Evolutionary conservation across 108 stramenopile genomes (phyloP), one percentile per base, ranked within the genome.

Genomic region (Skeletonema tropicum): DNA sequence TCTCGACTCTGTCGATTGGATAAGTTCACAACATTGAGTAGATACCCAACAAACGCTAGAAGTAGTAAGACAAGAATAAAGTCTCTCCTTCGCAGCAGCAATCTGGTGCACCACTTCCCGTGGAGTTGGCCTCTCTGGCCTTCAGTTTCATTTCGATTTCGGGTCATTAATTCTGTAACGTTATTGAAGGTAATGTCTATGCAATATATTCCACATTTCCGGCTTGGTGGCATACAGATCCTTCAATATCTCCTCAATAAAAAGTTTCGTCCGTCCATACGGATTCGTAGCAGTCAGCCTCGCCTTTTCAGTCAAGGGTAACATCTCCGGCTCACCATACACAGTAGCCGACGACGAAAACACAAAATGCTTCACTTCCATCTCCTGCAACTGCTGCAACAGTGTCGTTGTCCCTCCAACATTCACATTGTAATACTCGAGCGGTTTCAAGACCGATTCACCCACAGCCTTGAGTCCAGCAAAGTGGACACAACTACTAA

Each of bases 301-400:
- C 17, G 94, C 88, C 17, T 71, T 48, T 87, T 99, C 99, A 29
- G 49, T 67, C 46, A 99, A 76, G 14, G 99, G 98, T 17, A 97
- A 66, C 70, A 86, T 74, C 65, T 96, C 96, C 21, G 97, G 95
- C 55, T 96, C 94, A 19, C 99, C 99, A 75, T 99, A 99, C 14
- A 99, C 99, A 1, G 99, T 99, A 10, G 99, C 99, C 0, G 92
- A 94, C 10, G 93, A 94, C 2, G 97, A 98, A 85, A 99, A 99
- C 3, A 99, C 98, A 68, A 99, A 90, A 66, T 85, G 87, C 26
- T 72, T 74, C 4, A 94, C 80, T n/a, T 73, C 58, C 13, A 68
- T 77, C 0, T 23, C 32, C 15, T 78, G 64, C 59, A 96, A 60
- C 10, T 66, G 55, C 45, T 92, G 74, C 36, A 96, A 66, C 32